phyloP scores from a whole-genome alignment of 257 asterid genomes.

The Solanum virginianum region DNA sequence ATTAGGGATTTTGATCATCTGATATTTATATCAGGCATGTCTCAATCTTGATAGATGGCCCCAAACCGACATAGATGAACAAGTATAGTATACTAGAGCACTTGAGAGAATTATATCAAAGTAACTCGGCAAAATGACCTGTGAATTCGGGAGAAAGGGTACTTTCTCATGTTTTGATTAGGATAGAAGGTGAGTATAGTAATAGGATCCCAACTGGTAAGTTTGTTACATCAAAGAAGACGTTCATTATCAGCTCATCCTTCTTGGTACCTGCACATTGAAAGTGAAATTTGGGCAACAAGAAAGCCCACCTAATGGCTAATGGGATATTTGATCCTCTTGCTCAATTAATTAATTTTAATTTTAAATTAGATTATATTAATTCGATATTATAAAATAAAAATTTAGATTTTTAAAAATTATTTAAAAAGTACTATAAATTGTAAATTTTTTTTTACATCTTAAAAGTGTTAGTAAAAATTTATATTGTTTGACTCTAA shows the following conservation, averaged over 20 bases:
- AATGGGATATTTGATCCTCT: not conserved
- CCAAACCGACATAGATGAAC: not conserved
- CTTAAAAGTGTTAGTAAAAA: no score
- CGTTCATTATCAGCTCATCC: slow-evolving; percentile 28
- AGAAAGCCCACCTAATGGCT: not conserved
- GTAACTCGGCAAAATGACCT: not conserved
- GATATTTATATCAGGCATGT: not conserved
- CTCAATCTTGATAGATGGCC: not conserved
- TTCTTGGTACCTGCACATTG: slow-evolving; percentile 11
- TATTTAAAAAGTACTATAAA: no score
- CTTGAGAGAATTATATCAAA: not conserved
- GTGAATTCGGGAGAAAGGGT: not conserved
- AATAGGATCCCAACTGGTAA: slow-evolving; percentile 13
- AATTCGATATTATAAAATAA: no score
- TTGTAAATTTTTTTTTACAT: no score
- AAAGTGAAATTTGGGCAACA: not conserved
- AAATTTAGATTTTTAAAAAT: no score
- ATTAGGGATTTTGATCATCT: not conserved
- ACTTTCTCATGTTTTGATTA: no score
- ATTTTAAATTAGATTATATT: no score
- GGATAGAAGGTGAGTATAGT: not conserved
- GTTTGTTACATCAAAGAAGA: slow-evolving; percentile 34
- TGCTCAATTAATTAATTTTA: no score
- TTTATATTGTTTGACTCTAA: no score
- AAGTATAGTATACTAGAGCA: not conserved